Evolutionary conservation across 2,329 filamentous ascomycete genomes (phyloP).

Genomic region (Curvularia sp.): DNA sequence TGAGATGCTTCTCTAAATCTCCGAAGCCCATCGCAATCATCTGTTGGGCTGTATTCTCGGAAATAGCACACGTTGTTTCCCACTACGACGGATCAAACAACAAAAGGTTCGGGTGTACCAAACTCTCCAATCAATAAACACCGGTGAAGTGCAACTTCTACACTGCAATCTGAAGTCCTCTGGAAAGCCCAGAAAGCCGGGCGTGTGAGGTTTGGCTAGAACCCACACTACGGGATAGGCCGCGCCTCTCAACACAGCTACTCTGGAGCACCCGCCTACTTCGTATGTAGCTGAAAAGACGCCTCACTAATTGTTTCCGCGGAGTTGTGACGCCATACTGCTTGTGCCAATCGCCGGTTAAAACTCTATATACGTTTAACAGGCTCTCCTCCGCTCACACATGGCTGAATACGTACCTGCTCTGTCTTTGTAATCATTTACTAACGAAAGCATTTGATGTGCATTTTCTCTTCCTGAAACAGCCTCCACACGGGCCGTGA

Average conservation of each 20-base stretch:
- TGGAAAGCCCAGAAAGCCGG: not conserved
- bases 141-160: not conserved
- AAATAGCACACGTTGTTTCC: not conserved
- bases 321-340: not conserved
- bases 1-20: too few relatives aligned
- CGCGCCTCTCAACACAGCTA: constrained; percentile 1
- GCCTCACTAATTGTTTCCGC: not conserved
- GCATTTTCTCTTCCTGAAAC: constrained; percentile 1
- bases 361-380: not conserved
- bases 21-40: too few relatives aligned
- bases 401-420: not conserved
- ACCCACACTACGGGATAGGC: constrained; percentile 14
- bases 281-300: not conserved
- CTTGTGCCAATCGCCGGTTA: constrained; percentile 4
- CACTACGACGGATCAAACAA: not conserved
- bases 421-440: not conserved
- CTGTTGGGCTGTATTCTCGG: too few relatives aligned
- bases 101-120: not conserved
- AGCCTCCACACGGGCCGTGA: constrained; percentile 1
- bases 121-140: not conserved
- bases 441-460: not conserved
- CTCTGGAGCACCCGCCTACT: constrained; percentile 2
- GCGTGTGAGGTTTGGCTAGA: constrained; percentile 4
- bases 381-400: constrained; percentile 4
- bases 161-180: not conserved